Evolutionary conservation across 768 basidiomycete species (phyloP), one percentile per base, ranked within the genome.

Genomic region (Boletus edulis): DNA sequence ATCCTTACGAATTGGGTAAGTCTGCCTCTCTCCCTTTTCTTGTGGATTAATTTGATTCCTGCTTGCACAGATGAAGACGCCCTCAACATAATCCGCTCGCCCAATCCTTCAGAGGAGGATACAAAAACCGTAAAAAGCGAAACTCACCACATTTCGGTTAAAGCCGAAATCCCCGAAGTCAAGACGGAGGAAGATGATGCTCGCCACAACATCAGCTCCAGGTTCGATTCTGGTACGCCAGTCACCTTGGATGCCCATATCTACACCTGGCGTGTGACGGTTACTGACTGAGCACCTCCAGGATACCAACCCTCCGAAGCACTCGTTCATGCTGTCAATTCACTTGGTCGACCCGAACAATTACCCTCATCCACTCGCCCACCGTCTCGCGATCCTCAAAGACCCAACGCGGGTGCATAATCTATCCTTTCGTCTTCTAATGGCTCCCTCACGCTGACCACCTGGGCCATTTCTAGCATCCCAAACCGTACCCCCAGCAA

Each of bases 1-100:
- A 71, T 47, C 68, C 68, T 0, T 71, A 69, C 6, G 67, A 70
- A 37, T 24, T 68, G 18, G 70, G 70, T 59, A 17, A 46, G 45
- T 39, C 6, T 12, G 3, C 15, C 2, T 5, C 4, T 20, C 22
- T 17, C 38, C 1, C 2, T 42, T 7, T 5, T 35, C 18, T 11
- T 3, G 14, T 45, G 9, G 3, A 12, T 39, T 42, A 5, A 2
- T 31, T 24, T 38, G 11, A 41, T 13, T 18, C 11, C 6, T 50
- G 1, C 1, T 39, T 32, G 6, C 7, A 15, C 22, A 71, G 68
- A 71, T 2, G 69, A 71, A 39, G 63, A 67, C 5, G 61, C 68
- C 12, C 35, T 57, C 10, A 49, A 37, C 1, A 9, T 54, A 6
- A 55, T 69, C 29, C 67, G 38, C 15, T 44, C 57, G 1, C 37